Base-by-base conservation (phyloP, 108 stramenopile genomes). In the Nannochloropsis granulata region DNA sequence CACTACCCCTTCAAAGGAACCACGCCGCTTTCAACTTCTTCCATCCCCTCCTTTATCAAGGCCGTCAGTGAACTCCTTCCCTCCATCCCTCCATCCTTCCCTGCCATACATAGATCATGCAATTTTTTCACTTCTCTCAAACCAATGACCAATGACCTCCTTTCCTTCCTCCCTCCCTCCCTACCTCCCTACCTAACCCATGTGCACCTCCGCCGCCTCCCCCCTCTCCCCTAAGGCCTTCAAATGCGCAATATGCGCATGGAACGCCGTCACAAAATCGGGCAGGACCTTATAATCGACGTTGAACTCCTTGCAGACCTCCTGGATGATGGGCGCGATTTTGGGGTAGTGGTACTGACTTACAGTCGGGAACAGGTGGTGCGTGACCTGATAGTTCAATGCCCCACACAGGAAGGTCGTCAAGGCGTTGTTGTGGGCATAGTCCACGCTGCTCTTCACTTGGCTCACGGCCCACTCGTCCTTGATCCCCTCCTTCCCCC, bases 261-360 rank as follows among this genome's bases (percentile, higher is more conserved):
- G 26, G 24, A 88, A 83, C 16, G 88, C 88, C 78, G 82, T 45
- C 21, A 14, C 23, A 79, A 88, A 88, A 45, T 82, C 80, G 79
- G 90, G 87, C 16, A 91, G 85, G 85, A 86, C 88, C 80, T 79
- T 86, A 88, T 99, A 99, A 24, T 90, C 89, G 14, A 97, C 97
- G 23, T 92, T 93, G 83, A 95, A 94, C 90, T 97, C 95, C 89
- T 92, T 87, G 91, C 97, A 98, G 44, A 97, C 89, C 83, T 93
- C 88, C 79, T 95, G 93, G 86, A 99, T 97, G 23, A 91, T 96
- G 12, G 96, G 97, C 12, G 98, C 96, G 89, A 99, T 99, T 88
- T 90, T 94, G 0, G 98, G 98, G 87, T 98, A 99, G 95, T 96
- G 95, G 43, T 95, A 94, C 85, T 94, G 94, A 82, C 92, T 93